phyloP scores from a whole-genome alignment of 2,329 filamentous ascomycete species.

The Lachnellula suecica region DNA sequence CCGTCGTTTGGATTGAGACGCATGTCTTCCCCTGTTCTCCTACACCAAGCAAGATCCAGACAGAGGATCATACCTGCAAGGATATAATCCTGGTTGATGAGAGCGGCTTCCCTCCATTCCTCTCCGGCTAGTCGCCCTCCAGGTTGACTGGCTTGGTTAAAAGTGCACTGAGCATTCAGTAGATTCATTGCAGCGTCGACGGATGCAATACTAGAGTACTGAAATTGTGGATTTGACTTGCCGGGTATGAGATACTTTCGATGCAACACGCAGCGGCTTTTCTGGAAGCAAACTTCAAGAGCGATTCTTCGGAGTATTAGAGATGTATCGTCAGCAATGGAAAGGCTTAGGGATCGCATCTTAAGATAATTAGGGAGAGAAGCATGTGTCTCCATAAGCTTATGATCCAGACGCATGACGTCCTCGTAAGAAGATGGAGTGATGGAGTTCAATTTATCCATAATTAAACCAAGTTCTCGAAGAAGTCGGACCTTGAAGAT shows the following conservation, averaged over 20 bases:
- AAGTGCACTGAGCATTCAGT: constrained; percentile 44
- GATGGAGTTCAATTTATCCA: constrained; percentile 48
- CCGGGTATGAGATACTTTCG: constrained; percentile 14
- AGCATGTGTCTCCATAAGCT: constrained; percentile 45
- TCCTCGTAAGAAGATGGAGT: constrained; percentile 46
- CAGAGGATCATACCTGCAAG: constrained; percentile 60
- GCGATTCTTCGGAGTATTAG: constrained; percentile 11
- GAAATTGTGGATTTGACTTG: constrained; percentile 32
- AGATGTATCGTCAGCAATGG: constrained; percentile 8
- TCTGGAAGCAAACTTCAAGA: constrained; percentile 15
- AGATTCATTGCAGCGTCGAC: constrained; percentile 47
- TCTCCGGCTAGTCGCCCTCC: constrained; percentile 52
- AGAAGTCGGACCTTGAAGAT: constrained; percentile 49
- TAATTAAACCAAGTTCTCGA: constrained; percentile 50
- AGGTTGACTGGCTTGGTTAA: constrained; percentile 49
- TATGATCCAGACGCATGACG: constrained; percentile 45
- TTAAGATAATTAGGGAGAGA: constrained; percentile 41
- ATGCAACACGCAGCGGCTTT: constrained; percentile 18
- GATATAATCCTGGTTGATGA: constrained; percentile 59
- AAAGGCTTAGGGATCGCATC: constrained; percentile 35
- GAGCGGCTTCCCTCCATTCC: constrained; percentile 54
- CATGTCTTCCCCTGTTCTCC: not conserved
- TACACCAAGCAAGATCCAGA: constrained; percentile 32
- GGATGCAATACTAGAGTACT: constrained; percentile 50
- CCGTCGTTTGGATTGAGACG: not conserved